Base-by-base conservation (phyloP, 305 asterid genomes). In the Fraxinus velutina region DNA sequence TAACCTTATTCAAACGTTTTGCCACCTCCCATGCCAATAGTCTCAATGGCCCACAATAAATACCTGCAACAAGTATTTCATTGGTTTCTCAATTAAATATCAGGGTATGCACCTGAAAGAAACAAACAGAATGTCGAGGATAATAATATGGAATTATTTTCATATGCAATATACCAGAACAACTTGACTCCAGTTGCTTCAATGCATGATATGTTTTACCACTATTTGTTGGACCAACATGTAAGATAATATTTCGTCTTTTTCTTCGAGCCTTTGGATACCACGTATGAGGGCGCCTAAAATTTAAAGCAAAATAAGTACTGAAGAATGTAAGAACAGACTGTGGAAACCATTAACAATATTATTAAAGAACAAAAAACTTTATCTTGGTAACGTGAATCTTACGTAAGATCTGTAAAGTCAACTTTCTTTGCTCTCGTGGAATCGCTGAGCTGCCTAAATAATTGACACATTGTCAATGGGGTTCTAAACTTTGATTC, bases 21-120 rank as follows among this genome's bases (percentile, higher is more conserved):
- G 99, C 96, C 82, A 95, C 91, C 87, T 95, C 99, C 98, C 99
- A 95, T 5, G 98, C 99, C 90, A 95, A 90, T 79, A 95, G 91
- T 85, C 99, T 95, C 90, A 95, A 83, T n/a, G 99, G 99, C 72
- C 98, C 99, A 88, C 99, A 95, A 68, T 95, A 95, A 64, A 93
- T 89, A 80, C 99, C 99, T 95, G 85, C 15, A 74, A 68, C 75
- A 75, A 76, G 42, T 82, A 76, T 42, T 24, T 47, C 85, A 76
- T 64, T 42, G 60, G 77, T 73, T 74, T 66, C 60, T 39, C 30
- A 27, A 60, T 60, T 70, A 78, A 76, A 79, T 76, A 78, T 71
- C 71, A 30, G 24, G 37, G 27, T 5, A 79, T 24, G 5, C 19
- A 81, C 30, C 33, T 39, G 42, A 27, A 75, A 7, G 81, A 5